phyloP scores from a whole-genome alignment of 148 eudicot species.

The Fagopyrum tataricum region DNA sequence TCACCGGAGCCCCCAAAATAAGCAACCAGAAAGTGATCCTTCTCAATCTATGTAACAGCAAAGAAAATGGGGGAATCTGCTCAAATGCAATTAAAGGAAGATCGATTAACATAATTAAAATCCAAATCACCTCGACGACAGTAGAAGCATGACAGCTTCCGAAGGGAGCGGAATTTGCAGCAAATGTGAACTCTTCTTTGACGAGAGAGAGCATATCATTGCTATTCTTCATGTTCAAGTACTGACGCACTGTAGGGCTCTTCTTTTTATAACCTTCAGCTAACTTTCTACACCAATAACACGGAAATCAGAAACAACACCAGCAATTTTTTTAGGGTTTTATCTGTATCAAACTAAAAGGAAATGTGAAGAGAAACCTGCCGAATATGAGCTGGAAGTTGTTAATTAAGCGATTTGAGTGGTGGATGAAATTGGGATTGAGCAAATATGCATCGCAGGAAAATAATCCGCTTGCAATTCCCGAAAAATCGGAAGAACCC shows the following conservation, averaged over 20 bases:
- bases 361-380: conserved; percentile 21
- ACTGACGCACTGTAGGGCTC: conserved; percentile 13
- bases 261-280: conserved; percentile 18
- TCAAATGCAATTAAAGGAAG: neutral
- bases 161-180: conserved; percentile 55
- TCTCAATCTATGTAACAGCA: conserved; percentile 42
- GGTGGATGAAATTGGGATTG: conserved; percentile 18
- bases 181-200: conserved; percentile 59
- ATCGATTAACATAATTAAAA: neutral
- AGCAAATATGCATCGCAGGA: conserved; percentile 10
- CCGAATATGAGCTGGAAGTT: conserved; percentile 19
- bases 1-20: conserved; percentile 90
- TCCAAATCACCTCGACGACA: conserved; percentile 64
- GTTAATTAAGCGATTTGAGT: conserved; percentile 5
- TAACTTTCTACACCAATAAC: conserved; percentile 15
- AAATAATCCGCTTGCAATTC: neutral
- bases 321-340: conserved; percentile 4
- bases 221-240: conserved; percentile 16
- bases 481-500: neutral
- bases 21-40: conserved; percentile 75
- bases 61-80: neutral
- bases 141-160: conserved; percentile 90
- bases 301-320: neutral
- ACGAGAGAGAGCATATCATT: conserved; percentile 25
- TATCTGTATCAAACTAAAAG: neutral